Evolutionary conservation across 1,139 yeast species (phyloP).

Genomic region (Hansenula sp.): DNA sequence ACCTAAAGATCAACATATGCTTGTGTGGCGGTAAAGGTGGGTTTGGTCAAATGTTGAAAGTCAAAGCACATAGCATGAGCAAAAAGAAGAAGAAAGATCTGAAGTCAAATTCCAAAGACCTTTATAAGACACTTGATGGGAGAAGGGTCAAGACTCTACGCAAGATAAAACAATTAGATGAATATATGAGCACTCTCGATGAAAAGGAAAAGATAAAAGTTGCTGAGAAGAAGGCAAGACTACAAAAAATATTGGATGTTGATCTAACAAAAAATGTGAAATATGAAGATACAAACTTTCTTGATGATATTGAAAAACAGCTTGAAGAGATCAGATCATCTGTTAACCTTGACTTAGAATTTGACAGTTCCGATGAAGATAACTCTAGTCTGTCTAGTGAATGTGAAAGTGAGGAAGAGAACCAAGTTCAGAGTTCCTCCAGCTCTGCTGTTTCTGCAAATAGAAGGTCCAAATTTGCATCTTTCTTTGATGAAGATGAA

Average conservation of each 20-base stretch:
- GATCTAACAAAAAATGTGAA: conserved; percentile 20
- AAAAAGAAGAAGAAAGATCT: conserved; percentile 23
- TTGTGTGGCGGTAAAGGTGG: conserved; percentile 51
- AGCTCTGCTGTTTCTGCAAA: background rate
- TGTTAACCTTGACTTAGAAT: background rate
- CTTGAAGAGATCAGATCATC: conserved; percentile 23
- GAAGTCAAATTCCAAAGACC: conserved; percentile 24
- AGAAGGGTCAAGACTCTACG: conserved; percentile 30
- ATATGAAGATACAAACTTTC: conserved; percentile 31
- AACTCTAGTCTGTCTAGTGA: conserved; percentile 8
- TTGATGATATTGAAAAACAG: conserved; percentile 33
- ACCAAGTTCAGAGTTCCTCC: background rate
- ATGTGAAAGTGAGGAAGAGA: conserved; percentile 4
- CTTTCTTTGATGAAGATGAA: conserved; percentile 11
- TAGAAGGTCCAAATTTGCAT: conserved; percentile 8
- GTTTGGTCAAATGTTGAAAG: conserved; percentile 40
- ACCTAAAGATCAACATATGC: conserved; percentile 24
- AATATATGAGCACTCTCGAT: conserved; percentile 28
- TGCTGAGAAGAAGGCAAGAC: conserved; percentile 29
- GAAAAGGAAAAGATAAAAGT: conserved; percentile 17
- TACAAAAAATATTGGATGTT: conserved; percentile 27
- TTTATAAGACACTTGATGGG: conserved; percentile 35
- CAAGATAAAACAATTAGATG: conserved; percentile 30
- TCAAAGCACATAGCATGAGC: conserved; percentile 35
- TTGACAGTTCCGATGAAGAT: conserved; percentile 7